These are phyloP conservation scores for Naganishia sp. DNA, from an alignment of 1,284 basidiomycete species.

Conservation along the genomic window DNA sequence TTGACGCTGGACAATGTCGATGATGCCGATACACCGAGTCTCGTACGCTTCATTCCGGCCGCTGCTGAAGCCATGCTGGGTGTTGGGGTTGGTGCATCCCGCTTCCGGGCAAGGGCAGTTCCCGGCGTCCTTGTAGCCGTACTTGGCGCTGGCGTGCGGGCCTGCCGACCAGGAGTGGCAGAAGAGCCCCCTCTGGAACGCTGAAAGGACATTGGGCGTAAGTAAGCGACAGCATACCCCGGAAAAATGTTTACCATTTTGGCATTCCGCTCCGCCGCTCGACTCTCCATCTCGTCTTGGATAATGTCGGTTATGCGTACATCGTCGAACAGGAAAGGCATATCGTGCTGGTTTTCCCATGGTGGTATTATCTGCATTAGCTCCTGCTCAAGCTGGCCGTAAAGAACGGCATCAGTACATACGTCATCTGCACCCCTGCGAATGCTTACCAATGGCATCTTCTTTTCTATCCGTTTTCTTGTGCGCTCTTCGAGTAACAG, in stretches of 20 bases:
- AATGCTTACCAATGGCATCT: slow-evolving; percentile 83
- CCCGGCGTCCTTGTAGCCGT: slow-evolving; percentile 29
- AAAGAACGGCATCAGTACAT: slow-evolving; percentile 1
- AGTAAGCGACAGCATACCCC: not conserved
- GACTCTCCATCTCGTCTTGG: slow-evolving; percentile 65
- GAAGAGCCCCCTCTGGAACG: slow-evolving; percentile 28
- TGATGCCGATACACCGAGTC: slow-evolving; percentile 25
- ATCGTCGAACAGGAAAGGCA: slow-evolving; percentile 82
- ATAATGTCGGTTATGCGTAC: slow-evolving; percentile 78
- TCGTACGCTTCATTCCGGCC: slow-evolving; percentile 33
- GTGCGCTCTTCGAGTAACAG: slow-evolving; percentile 94
- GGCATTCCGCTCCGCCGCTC: slow-evolving; percentile 72
- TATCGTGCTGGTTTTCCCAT: slow-evolving; percentile 81
- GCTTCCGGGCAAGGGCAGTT: slow-evolving; percentile 35
- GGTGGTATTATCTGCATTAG: slow-evolving; percentile 73
- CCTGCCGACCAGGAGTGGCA: slow-evolving; percentile 36
- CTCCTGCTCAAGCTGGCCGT: slow-evolving; percentile 77
- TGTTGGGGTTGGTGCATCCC: slow-evolving; percentile 47
- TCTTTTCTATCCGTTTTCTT: slow-evolving; percentile 89
- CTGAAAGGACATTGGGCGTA: slow-evolving; percentile 23
- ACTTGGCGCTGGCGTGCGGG: slow-evolving; percentile 17
- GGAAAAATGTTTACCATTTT: slow-evolving; percentile 55
- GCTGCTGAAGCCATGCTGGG: slow-evolving; percentile 34
- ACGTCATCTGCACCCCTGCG: not conserved
- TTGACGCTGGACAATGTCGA: slow-evolving; percentile 24